phyloP scores from a whole-genome alignment of 352 stramenopile species.

The Phytopythium helicoides region DNA sequence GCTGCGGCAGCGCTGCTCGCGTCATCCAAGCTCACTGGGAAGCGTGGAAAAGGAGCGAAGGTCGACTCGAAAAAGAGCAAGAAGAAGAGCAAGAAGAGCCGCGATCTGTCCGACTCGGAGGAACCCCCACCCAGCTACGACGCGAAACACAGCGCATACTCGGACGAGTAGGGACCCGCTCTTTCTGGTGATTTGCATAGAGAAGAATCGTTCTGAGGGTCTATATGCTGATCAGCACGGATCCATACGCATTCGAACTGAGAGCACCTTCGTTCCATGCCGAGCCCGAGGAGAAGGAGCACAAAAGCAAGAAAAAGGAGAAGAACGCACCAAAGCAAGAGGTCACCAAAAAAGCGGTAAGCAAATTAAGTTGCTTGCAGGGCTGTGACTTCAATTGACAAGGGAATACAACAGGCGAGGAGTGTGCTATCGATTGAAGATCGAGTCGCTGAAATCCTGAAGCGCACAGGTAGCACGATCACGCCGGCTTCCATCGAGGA shows the following conservation, averaged over 20 bases:
- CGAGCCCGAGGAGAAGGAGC: constrained; percentile 18
- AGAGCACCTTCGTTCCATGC: constrained; percentile 24
- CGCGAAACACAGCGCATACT: constrained; percentile 7
- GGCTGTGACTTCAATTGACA: not conserved
- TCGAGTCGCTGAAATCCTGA: constrained; percentile 70
- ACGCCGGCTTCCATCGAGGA: not conserved
- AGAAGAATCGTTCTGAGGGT: not conserved
- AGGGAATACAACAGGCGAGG: constrained; percentile 13
- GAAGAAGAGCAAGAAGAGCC: constrained; percentile 20
- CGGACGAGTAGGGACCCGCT: constrained; percentile 2
- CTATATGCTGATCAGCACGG: constrained; percentile 22
- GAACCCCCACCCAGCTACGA: constrained; percentile 62
- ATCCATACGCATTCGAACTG: constrained; percentile 80
- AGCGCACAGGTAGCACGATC: constrained; percentile 62
- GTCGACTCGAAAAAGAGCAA: constrained; percentile 22
- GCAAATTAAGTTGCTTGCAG: too few relatives aligned
- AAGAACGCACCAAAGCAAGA: constrained; percentile 24
- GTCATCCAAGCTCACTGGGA: constrained; percentile 37
- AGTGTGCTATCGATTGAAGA: constrained; percentile 56
- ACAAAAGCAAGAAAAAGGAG: constrained; percentile 28
- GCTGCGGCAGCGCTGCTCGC: constrained; percentile 50
- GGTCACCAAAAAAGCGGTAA: constrained; percentile 8
- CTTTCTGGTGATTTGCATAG: too few relatives aligned
- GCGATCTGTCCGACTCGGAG: constrained; percentile 40
- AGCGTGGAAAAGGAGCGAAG: constrained; percentile 14